These are phyloP conservation scores for Cynanchum wilfordii DNA, from an alignment of 257 asterid species.

Conservation along the genomic window DNA sequence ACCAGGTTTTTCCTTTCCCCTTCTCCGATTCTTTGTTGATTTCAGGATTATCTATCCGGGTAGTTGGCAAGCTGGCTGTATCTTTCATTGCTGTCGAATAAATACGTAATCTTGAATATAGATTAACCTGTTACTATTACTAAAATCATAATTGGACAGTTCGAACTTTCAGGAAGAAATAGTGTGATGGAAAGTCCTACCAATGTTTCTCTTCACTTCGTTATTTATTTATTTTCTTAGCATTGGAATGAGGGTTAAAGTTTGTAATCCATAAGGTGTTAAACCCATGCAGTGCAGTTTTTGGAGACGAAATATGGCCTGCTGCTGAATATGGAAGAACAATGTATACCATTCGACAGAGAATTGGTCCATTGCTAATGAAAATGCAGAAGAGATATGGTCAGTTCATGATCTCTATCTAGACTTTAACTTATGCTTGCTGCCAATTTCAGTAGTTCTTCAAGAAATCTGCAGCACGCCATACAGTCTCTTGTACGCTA, in stretches of 20 bases:
- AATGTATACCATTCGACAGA: conserved; percentile 85
- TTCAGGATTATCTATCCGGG: neutral
- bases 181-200: neutral
- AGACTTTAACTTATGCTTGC: neutral
- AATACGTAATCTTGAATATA: neutral
- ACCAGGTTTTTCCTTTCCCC: conserved; percentile 52
- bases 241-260: conserved; percentile 8
- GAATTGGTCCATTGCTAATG: conserved; percentile 86
- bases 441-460: neutral
- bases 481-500: neutral
- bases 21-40: neutral
- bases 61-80: too few relatives aligned
- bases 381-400: conserved; percentile 88
- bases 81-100: neutral
- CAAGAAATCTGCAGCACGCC: neutral
- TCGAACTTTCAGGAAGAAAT: neutral
- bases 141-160: neutral
- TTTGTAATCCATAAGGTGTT: conserved; percentile 22
- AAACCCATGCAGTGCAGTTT: conserved; percentile 80
- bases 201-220: neutral
- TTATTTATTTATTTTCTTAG: neutral
- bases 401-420: conserved; percentile 20
- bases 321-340: conserved; percentile 99
- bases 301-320: conserved; percentile 97
- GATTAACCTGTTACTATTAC: neutral